A percentile compares a stretch with the other conserved stretches of the same genome.
phyloP scores from a whole-genome alignment of 345 rosid genomes.

The Corchorus capsularis region DNA sequence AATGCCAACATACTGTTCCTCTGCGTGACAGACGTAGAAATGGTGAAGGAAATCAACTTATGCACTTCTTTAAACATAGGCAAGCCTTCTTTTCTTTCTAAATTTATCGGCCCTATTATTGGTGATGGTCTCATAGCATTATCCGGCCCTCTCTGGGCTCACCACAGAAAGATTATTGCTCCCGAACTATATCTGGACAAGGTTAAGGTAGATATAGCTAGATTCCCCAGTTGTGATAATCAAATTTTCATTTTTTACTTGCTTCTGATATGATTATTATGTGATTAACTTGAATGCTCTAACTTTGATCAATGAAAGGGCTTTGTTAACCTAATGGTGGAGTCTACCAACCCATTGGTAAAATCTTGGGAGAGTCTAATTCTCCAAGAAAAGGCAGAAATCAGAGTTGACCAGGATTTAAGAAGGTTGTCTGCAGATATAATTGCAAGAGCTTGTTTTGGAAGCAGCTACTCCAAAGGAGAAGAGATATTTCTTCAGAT shows the following conservation, averaged over 20 bases:
- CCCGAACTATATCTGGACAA: constrained; percentile 45
- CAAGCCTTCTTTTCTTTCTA: constrained; percentile 46
- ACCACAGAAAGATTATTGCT: constrained; percentile 43
- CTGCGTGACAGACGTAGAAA: constrained; percentile 32
- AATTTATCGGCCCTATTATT: constrained; percentile 41
- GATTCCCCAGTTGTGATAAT: no score
- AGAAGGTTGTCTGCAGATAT: constrained; percentile 46
- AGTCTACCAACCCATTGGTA: constrained; percentile 26
- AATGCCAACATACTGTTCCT: constrained; percentile 38
- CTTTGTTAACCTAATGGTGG: constrained; percentile 42
- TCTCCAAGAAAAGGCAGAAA: constrained; percentile 21
- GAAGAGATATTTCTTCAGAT: constrained; percentile 42
- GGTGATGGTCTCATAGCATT: constrained; percentile 47
- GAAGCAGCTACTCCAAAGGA: constrained; percentile 47
- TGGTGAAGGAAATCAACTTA: constrained; percentile 43
- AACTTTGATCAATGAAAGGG: constrained; percentile 22
- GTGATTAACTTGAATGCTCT: no score
- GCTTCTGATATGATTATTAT: no score
- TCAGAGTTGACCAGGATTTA: constrained; percentile 33
- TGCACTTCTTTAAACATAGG: constrained; percentile 37
- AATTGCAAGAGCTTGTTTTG: constrained; percentile 49
- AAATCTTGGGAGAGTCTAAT: constrained; percentile 35
- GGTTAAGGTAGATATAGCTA: constrained; percentile 39
- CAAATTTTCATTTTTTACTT: no score
- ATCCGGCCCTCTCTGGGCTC: constrained; percentile 39